Evolutionary conservation across 371 early-diverging fungal species (phyloP).

Genomic region (Apophysomyces ossiformis): DNA sequence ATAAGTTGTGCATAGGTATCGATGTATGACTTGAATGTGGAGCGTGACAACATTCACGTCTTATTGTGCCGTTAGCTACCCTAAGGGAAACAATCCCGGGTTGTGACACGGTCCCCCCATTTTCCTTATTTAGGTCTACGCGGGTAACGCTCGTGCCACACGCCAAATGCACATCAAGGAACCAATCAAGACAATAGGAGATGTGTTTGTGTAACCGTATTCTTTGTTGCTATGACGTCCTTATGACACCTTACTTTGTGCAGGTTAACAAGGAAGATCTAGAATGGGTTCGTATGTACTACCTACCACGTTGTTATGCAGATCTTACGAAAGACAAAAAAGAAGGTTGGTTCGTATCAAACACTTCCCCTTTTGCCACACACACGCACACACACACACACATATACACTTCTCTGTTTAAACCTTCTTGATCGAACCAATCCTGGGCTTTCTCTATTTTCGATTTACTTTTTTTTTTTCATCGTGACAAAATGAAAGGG

Average conservation of each 20-base stretch:
- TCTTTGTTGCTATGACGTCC: too few species aligned
- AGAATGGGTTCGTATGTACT: background rate
- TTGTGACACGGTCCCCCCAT: conserved; percentile 2
- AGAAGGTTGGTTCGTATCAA: too few species aligned
- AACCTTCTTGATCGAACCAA: background rate
- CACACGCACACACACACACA: too few species aligned
- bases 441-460: too few species aligned
- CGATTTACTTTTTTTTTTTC: too few species aligned
- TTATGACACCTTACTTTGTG: background rate
- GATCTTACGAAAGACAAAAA: background rate
- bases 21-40: background rate
- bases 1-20: too few species aligned
- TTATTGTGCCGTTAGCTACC: background rate
- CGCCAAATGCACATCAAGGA: background rate
- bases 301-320: conserved; percentile 4
- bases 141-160: conserved; percentile 7
- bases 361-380: background rate
- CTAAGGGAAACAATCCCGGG: conserved; percentile 1
- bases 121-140: background rate
- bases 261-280: background rate
- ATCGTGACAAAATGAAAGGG: background rate
- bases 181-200: background rate
- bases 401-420: background rate
- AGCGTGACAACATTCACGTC: background rate
- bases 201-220: background rate